These are phyloP conservation scores for Mycena metata DNA, from an alignment of 768 basidiomycete genomes.

Conservation along the genomic window DNA sequence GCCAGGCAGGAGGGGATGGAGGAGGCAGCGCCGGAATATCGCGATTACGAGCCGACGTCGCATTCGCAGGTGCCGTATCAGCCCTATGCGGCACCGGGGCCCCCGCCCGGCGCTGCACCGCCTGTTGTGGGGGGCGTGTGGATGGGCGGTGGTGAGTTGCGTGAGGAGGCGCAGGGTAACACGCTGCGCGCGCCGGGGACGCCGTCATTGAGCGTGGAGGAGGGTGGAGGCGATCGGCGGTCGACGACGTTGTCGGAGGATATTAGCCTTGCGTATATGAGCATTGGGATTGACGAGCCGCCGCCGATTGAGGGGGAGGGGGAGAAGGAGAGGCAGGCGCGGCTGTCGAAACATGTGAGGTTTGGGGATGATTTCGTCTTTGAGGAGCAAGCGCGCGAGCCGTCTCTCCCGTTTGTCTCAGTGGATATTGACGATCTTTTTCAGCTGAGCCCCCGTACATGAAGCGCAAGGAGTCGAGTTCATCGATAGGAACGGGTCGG, in stretches of 20 bases:
- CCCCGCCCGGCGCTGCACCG: conserved; percentile 58
- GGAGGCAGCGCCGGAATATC: conserved; percentile 56
- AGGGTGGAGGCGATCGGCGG: conserved; percentile 31
- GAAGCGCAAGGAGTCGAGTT: conserved; percentile 23
- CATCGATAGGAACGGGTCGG: conserved; percentile 8
- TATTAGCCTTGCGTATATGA: conserved; percentile 48
- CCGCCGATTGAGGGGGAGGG: conserved; percentile 26
- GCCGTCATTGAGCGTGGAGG: conserved; percentile 13
- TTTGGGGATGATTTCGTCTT: conserved; percentile 59
- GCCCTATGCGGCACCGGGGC: conserved; percentile 45
- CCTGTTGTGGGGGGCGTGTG: conserved; percentile 51
- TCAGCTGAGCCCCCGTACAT: conserved; percentile 25
- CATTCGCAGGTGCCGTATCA: conserved; percentile 34
- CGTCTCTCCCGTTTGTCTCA: neutral
- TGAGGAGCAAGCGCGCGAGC: conserved; percentile 43
- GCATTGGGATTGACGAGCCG: conserved; percentile 29
- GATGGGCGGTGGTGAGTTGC: conserved; percentile 45
- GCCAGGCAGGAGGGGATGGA: conserved; percentile 33
- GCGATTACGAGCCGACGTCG: conserved; percentile 43
- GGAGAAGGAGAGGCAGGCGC: conserved; percentile 29
- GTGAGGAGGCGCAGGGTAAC: conserved; percentile 38
- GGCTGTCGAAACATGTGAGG: conserved; percentile 54
- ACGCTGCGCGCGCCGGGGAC: neutral
- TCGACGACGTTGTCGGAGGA: conserved; percentile 40
- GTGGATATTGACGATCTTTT: neutral